Conservation (phyloP, 2,329 filamentous ascomycete genomes). For the Blastomyces emzantsi region DNA sequence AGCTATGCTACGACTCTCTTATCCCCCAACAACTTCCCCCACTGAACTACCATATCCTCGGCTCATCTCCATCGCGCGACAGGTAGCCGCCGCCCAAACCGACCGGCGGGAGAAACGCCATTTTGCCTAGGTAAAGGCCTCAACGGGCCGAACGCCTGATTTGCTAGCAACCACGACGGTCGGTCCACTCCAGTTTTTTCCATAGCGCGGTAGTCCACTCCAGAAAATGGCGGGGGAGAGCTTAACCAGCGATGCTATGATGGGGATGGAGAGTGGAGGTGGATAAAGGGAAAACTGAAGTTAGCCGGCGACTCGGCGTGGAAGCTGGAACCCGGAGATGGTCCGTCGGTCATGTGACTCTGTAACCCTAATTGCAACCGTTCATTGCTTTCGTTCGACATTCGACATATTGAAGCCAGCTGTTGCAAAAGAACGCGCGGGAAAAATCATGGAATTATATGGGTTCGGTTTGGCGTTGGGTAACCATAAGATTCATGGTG, state of each 20-base stretch:
- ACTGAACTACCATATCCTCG: conserved; percentile 1
- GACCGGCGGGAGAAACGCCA: neutral
- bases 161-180: neutral
- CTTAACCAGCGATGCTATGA: neutral
- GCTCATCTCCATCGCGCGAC: neutral
- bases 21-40: neutral
- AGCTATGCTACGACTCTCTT: neutral
- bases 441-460: no score
- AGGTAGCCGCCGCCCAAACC: neutral
- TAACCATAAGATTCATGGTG: no score
- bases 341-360: neutral
- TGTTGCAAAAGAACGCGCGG: no score
- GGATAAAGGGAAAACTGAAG: no score
- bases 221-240: neutral
- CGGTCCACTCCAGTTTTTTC: neutral
- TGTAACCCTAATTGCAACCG: neutral
- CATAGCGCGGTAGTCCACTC: neutral
- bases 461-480: no score
- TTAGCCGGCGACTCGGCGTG: neutral
- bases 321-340: neutral
- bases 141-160: neutral
- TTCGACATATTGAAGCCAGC: no score
- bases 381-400: neutral
- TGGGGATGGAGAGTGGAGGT: neutral
- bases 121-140: conserved; percentile 7